Conservation (phyloP, 257 asterid species). For the Linderniella brevidens region DNA sequence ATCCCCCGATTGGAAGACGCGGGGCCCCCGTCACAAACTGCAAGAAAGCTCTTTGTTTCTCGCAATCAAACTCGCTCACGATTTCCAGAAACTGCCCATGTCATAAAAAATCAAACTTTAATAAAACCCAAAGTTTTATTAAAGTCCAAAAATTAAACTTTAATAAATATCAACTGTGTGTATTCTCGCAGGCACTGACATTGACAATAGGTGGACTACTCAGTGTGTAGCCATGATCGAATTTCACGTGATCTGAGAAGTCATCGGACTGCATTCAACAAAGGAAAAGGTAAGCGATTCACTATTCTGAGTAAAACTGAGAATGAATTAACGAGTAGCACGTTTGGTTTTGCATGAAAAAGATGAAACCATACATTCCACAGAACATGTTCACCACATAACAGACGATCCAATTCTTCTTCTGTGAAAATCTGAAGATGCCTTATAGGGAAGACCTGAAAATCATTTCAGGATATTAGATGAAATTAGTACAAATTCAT, state of each 20-base stretch:
- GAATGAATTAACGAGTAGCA: not conserved
- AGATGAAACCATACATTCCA: conserved; percentile 53
- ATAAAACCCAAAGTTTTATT: not conserved
- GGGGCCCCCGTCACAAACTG: conserved; percentile 97
- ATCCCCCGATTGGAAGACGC: conserved; percentile 83
- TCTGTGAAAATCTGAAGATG: conserved; percentile 71
- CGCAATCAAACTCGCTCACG: conserved; percentile 53
- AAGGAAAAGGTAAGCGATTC: conserved; percentile 4
- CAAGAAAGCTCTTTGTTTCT: conserved; percentile 78
- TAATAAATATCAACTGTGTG: not conserved
- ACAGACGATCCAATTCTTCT: conserved; percentile 70
- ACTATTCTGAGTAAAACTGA: not conserved
- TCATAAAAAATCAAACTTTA: not conserved
- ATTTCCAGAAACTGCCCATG: conserved; percentile 57
- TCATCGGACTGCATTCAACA: conserved; percentile 41
- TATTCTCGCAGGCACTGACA: conserved; percentile 31
- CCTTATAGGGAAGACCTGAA: conserved; percentile 69
- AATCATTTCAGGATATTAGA: not conserved
- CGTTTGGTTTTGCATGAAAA: too few relatives aligned
- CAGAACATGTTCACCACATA: conserved; percentile 69
- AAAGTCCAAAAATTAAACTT: not conserved
- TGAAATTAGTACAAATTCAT: not conserved
- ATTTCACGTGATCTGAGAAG: conserved; percentile 76
- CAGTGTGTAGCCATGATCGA: conserved; percentile 88
- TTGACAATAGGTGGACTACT: conserved; percentile 65